Base-by-base conservation (phyloP, 2,329 filamentous ascomycete genomes). In the Periconia sp. region DNA sequence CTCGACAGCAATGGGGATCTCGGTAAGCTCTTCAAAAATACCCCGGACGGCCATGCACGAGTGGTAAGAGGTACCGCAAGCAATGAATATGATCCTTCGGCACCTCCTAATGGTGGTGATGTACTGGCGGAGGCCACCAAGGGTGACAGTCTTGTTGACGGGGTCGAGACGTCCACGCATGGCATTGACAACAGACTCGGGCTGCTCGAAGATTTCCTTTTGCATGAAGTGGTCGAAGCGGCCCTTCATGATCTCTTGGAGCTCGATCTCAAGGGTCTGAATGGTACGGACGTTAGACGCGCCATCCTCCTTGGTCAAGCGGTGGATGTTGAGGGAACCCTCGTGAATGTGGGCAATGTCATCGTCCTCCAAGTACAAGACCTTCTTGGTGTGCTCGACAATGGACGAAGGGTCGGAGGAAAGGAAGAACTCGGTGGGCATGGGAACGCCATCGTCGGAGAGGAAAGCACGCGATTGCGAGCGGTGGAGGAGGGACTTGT, bases 211-310 rank as follows among this genome's bases (percentile, higher is more conserved):
- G 72, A 99, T 99, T 78, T 99, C 94, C 86, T 99, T 99, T 77
- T 99, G 94, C 94, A 99, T 99, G 84, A 97, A 99, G 82, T 99
- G 94, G 77, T 99, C 94, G 79, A 97, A 99, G 76, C 94, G 95
- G 78, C 94, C 94, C 88, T 99, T 99, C 94, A 99, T 99, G 79
- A 99, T 99, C 82, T 99, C 92, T 82, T 99, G 94, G 61, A 99
- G 88, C 83, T 99, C 92, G 47, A 99, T 90, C 83, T 99, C 94
- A 52, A 99, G 86, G 52, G 94, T 99, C 84, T 99, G 94, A 76
- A 99, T 99, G 68, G 90, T 91, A 75, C 94, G 92, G 66, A 97
- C 92, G 74, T 97, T 97, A 79, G 91, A 96, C 73, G 90, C 92
- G 64, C 93, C 93, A 74, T 97, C 93, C 66, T 92, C 89, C 86